Conservation (phyloP, 768 basidiomycete genomes). For the Kwoniella botswanensis region DNA sequence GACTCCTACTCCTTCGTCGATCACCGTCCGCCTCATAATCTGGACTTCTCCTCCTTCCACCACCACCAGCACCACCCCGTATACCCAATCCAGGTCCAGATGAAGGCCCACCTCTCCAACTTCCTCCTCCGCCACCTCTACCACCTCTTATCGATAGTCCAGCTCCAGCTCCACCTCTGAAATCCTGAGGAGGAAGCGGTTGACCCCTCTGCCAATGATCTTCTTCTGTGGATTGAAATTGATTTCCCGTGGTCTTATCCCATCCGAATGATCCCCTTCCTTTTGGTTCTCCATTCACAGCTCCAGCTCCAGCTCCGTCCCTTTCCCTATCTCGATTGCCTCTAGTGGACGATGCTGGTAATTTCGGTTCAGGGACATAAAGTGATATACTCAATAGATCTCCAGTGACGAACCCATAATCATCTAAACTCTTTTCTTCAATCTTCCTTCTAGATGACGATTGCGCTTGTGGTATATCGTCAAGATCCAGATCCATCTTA, state of each 20-base stretch:
- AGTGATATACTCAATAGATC: slow-evolving; percentile 45
- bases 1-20: slow-evolving; percentile 31
- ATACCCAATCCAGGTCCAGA: slow-evolving; percentile 14
- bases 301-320: slow-evolving; percentile 9
- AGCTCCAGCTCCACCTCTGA: slow-evolving; percentile 10
- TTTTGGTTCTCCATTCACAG: background rate
- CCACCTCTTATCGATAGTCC: slow-evolving; percentile 2
- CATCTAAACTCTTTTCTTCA: slow-evolving; percentile 49
- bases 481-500: slow-evolving; percentile 38
- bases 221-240: background rate
- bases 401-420: slow-evolving; percentile 48
- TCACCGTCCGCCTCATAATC: slow-evolving; percentile 8
- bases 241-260: slow-evolving; percentile 1
- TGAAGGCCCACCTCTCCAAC: slow-evolving; percentile 29
- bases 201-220: slow-evolving; percentile 29
- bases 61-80: slow-evolving; percentile 5
- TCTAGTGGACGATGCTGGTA: slow-evolving; percentile 5
- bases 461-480: slow-evolving; percentile 16
- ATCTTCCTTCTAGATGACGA: slow-evolving; percentile 21
- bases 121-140: slow-evolving; percentile 19
- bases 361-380: slow-evolving; percentile 44
- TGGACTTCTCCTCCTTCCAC: slow-evolving; percentile 14
- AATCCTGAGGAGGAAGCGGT: slow-evolving; percentile 28
- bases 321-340: slow-evolving; percentile 1
- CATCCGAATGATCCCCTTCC: slow-evolving; percentile 27